A percentile compares a stretch with the other conserved stretches of the same genome.
Evolutionary conservation across 192 early-diverging fungal genomes (phyloP).

Genomic region (Geosiphon pyriformis): DNA sequence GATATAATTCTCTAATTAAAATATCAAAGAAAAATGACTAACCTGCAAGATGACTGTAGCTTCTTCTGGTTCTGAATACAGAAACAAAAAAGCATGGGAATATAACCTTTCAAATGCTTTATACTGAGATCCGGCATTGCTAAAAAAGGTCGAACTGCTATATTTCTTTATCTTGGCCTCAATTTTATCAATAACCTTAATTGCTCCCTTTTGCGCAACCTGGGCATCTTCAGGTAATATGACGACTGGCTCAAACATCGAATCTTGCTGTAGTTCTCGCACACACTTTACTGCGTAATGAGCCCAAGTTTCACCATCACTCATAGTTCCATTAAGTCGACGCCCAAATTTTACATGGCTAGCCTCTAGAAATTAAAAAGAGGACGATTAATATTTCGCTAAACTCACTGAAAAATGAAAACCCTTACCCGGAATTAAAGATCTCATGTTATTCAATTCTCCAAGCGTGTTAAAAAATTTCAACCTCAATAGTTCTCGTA

Average conservation of each 20-base stretch:
- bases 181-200: conserved; percentile 37
- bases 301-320: conserved; percentile 57
- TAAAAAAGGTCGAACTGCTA: not conserved
- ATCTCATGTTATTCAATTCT: conserved; percentile 56
- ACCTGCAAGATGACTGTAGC: conserved; percentile 24
- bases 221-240: conserved; percentile 37
- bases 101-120: conserved; percentile 72
- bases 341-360: conserved; percentile 34
- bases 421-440: conserved; percentile 28
- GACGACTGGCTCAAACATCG: conserved; percentile 32
- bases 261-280: conserved; percentile 34
- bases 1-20: too few relatives aligned
- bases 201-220: conserved; percentile 35
- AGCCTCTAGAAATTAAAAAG: conserved; percentile 14
- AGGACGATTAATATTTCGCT: not conserved
- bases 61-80: conserved; percentile 60
- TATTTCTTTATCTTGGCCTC: conserved; percentile 25
- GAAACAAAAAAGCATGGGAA: conserved; percentile 57
- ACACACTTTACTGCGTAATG: conserved; percentile 46
- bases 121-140: conserved; percentile 45
- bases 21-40: not conserved
- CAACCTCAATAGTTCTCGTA: conserved; percentile 54
- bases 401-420: too few relatives aligned
- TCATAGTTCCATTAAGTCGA: conserved; percentile 49
- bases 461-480: conserved; percentile 64